Evolutionary conservation across 768 basidiomycete genomes (phyloP).

Genomic region (Suillus tomentosus): DNA sequence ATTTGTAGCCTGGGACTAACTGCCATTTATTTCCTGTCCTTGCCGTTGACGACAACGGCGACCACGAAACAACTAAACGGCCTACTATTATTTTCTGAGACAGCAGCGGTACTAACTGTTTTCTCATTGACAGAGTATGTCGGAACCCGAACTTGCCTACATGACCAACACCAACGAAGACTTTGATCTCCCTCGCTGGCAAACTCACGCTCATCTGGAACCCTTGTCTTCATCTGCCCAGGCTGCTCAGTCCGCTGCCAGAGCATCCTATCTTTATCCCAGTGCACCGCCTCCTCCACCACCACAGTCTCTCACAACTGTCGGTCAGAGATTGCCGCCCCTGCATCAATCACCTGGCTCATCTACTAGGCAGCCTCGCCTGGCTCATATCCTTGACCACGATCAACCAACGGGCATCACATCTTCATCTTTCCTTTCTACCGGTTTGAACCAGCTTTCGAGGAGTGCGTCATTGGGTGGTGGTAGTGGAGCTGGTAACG

Average conservation of each 20-base stretch:
- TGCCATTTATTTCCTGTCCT: conserved; percentile 17
- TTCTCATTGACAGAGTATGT: conserved; percentile 46
- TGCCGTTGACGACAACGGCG: conserved; percentile 22
- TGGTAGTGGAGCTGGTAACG: conserved; percentile 39
- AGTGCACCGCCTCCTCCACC: conserved; percentile 43
- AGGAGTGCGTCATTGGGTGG: conserved; percentile 68
- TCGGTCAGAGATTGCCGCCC: conserved; percentile 50
- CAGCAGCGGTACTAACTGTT: conserved; percentile 4
- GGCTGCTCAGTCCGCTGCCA: conserved; percentile 49
- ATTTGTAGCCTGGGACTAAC: conserved; percentile 14
- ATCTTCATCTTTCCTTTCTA: conserved; percentile 52
- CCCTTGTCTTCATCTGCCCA: conserved; percentile 60
- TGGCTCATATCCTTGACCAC: conserved; percentile 67
- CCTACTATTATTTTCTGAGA: conserved; percentile 6
- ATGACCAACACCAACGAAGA: conserved; percentile 79
- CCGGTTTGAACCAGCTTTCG: conserved; percentile 53
- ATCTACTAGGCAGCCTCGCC: conserved; percentile 58
- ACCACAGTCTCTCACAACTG: conserved; percentile 42
- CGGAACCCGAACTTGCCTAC: conserved; percentile 74
- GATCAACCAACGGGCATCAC: conserved; percentile 50
- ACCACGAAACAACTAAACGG: conserved; percentile 1
- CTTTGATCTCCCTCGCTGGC: conserved; percentile 71
- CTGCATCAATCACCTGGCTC: conserved; percentile 48
- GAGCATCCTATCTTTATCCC: conserved; percentile 56
- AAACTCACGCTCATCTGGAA: conserved; percentile 47